These are phyloP conservation scores for Mycena indigotica DNA, from an alignment of 768 basidiomycete genomes.

Conservation along the genomic window DNA sequence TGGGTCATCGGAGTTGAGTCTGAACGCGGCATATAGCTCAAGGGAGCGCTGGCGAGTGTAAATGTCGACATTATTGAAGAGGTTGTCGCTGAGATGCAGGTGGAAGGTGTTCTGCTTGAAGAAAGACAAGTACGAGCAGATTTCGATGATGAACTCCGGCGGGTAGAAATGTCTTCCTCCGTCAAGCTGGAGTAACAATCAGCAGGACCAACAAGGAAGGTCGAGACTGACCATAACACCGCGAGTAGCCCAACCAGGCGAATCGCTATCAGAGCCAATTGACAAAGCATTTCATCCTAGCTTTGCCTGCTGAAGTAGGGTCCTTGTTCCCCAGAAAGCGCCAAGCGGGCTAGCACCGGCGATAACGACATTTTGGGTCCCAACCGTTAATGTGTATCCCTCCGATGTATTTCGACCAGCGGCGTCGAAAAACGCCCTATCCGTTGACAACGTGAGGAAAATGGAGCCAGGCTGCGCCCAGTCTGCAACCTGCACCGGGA, in stretches of 20 bases:
- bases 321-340: constrained; percentile 19
- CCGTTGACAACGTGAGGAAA: constrained; percentile 16
- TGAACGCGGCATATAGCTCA: constrained; percentile 24
- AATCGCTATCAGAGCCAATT: constrained; percentile 17
- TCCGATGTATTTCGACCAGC: constrained; percentile 17
- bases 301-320: constrained; percentile 20
- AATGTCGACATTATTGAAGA: constrained; percentile 17
- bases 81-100: constrained; percentile 25
- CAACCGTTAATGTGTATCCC: constrained; percentile 18
- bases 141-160: constrained; percentile 14
- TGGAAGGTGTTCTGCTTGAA: constrained; percentile 26
- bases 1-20: constrained; percentile 21
- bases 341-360: constrained; percentile 21
- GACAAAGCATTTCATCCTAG: constrained; percentile 9
- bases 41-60: constrained; percentile 17
- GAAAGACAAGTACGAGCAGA: constrained; percentile 23
- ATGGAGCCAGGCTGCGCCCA: constrained; percentile 10
- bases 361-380: constrained; percentile 10
- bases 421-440: constrained; percentile 12
- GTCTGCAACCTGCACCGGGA: constrained; percentile 9
- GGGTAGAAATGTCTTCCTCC: constrained; percentile 20
- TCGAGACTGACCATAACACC: constrained; percentile 19
- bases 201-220: background rate
- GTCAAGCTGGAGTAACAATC: constrained; percentile 14
- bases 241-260: constrained; percentile 21